Conservation (phyloP, 2,329 filamentous ascomycete genomes). For the Cladobotryum mycophilum region DNA sequence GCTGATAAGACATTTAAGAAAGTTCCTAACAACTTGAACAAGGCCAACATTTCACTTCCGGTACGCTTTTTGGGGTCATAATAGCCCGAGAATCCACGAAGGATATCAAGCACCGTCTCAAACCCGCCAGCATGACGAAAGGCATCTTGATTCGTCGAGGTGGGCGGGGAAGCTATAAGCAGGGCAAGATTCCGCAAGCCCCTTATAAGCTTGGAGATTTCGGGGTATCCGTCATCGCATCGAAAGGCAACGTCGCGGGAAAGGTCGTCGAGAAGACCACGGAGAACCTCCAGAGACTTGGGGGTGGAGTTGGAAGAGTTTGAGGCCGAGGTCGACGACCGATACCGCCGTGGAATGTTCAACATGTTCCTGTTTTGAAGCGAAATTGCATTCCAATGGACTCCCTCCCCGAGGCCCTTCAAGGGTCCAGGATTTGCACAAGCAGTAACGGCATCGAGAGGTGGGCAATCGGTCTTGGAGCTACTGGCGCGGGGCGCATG, state of each 20-base stretch:
- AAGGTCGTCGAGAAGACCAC: constrained; percentile 46
- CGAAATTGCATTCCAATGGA: constrained; percentile 22
- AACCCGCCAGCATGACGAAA: constrained; percentile 80
- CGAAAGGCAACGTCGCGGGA: constrained; percentile 27
- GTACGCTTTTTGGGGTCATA: constrained; percentile 63
- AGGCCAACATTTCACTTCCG: constrained; percentile 54
- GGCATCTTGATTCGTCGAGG: constrained; percentile 60
- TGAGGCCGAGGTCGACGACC: constrained; percentile 59
- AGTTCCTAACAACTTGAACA: constrained; percentile 64
- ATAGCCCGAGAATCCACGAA: constrained; percentile 66
- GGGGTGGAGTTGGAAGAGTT: constrained; percentile 42
- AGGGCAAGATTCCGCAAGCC: constrained; percentile 62
- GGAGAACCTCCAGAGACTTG: constrained; percentile 55
- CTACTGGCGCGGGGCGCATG: constrained; percentile 22
- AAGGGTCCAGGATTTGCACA: constrained; percentile 30
- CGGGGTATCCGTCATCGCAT: constrained; percentile 39
- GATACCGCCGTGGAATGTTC: constrained; percentile 49
- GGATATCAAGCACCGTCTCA: constrained; percentile 61
- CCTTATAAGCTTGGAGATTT: constrained; percentile 43
- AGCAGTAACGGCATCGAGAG: constrained; percentile 30
- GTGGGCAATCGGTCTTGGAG: constrained; percentile 15
- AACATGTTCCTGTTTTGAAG: constrained; percentile 38
- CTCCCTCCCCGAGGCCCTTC: constrained; percentile 28
- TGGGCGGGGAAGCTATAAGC: constrained; percentile 44
- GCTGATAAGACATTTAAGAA: constrained; percentile 70